Evolutionary conservation across 129 eudicot species (phyloP).

Genomic region (Scalesia atractyloides): DNA sequence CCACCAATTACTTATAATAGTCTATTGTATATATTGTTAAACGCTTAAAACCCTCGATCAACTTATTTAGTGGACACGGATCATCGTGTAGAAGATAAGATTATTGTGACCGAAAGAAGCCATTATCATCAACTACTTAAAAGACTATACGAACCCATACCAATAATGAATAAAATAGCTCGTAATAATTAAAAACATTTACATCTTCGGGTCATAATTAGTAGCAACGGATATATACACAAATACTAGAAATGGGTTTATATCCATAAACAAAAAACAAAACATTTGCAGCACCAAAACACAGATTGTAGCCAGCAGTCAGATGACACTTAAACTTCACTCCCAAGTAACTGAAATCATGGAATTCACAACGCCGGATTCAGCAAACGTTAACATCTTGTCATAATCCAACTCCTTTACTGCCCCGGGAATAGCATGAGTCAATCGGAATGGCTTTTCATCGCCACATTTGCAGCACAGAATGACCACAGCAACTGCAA

Average conservation of each 20-base stretch:
- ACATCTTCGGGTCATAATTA: conserved; percentile 17
- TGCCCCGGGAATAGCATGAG: conserved; percentile 64
- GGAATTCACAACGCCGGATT: conserved; percentile 66
- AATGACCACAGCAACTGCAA: conserved; percentile 80
- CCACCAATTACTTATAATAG: no score
- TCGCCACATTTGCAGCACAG: conserved; percentile 62
- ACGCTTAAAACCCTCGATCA: no score
- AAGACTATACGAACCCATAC: background rate
- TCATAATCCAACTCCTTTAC: conserved; percentile 52
- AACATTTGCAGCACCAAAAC: background rate
- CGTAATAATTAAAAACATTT: background rate
- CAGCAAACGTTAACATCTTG: conserved; percentile 46
- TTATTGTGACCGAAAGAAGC: no score
- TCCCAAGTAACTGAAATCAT: conserved; percentile 77
- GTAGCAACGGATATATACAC: conserved; percentile 24
- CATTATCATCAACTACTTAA: background rate
- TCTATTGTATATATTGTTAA: no score
- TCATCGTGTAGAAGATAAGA: no score
- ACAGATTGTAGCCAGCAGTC: background rate
- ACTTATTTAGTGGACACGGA: no score
- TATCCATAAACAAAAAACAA: background rate
- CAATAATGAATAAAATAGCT: background rate
- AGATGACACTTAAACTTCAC: conserved; percentile 28
- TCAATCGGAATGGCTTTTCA: conserved; percentile 45
- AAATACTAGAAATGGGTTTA: background rate